Evolutionary conservation across 1,284 basidiomycete genomes (phyloP), one percentile per base, ranked within the genome.

Genomic region (Tilletia setariae): DNA sequence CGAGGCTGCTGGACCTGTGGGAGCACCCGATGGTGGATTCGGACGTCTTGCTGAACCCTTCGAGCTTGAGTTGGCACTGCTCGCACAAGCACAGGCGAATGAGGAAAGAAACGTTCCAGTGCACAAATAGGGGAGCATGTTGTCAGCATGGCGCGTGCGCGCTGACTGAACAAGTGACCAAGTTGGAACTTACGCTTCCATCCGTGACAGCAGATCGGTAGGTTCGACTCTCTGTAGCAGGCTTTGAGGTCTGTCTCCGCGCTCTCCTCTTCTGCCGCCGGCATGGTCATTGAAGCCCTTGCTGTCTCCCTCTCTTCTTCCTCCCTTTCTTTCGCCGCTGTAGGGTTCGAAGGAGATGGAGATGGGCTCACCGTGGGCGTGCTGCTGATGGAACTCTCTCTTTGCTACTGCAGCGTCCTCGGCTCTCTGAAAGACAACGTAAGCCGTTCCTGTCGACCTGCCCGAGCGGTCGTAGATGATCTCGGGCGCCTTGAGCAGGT

Each of bases 401-500:
- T 91, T 91, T 62, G 94, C 94, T 72, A 87, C 85, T 65, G 89
- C 88, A 32, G 94, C 94, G 81, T 96, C 90, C 68, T 87, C 86
- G 7, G 87, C 81, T 2, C 88, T 90, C 82, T 91, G 89, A 84
- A 90, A 97, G n/a, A 89, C 86, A 81, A 97, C 86, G 72, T 89
- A 87, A 32, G 92, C 94, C 68, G 88, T 86, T 70, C 94, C 94
- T 32, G 88, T 89, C 63, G 94, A 96, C 80, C 94, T 91, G 75
- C 94, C 94, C 78, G 93, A 94, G 80, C 90, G 90, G 85, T 97
- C 94, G 85, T 94, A 98, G 94, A 84, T 84, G 83, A 83, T 83
- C 85, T 44, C 40, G 85, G 85, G 82, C 82, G 83, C 84, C 83
- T 83, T 83, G 82, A 77, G 83, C 83, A 98, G 89, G 84, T 91